Conservation (phyloP, 768 basidiomycete genomes). For the Rubroboletus pulcherrimus region DNA sequence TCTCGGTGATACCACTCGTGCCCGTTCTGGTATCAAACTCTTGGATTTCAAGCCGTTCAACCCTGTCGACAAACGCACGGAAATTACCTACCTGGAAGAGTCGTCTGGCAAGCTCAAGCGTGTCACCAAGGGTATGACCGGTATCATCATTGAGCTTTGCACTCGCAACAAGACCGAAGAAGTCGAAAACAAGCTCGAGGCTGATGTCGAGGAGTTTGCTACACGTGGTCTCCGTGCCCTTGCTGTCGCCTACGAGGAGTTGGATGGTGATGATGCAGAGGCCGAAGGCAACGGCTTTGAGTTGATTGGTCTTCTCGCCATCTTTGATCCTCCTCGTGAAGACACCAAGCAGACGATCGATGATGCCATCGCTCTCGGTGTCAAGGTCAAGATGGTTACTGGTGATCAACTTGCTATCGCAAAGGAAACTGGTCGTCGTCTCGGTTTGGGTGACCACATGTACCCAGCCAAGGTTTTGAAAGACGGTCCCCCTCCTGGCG, state of each 20-base stretch:
- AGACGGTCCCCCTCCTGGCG: conserved; percentile 86
- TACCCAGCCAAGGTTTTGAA: conserved; percentile 99
- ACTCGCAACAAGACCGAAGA: conserved; percentile 95
- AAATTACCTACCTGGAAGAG: conserved; percentile 96
- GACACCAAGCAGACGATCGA: conserved; percentile 99
- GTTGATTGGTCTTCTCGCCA: conserved; percentile 93
- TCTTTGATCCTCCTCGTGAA: conserved; percentile 96
- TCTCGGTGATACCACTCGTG: conserved; percentile 64
- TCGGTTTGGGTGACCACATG: conserved; percentile 99
- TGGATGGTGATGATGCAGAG: conserved; percentile 78
- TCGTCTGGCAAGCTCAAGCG: conserved; percentile 95
- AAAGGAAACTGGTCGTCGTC: conserved; percentile 97
- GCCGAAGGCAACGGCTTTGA: conserved; percentile 96
- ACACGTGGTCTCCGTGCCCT: conserved; percentile 93
- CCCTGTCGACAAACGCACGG: conserved; percentile 98
- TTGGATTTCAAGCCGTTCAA: conserved; percentile 99
- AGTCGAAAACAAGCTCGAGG: conserved; percentile 85
- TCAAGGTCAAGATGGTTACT: conserved; percentile 99
- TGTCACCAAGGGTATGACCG: conserved; percentile 99
- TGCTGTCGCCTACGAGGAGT: conserved; percentile 92
- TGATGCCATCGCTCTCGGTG: conserved; percentile 92
- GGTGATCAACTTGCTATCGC: conserved; percentile 99
- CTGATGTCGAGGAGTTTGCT: conserved; percentile 95
- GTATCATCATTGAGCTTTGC: conserved; percentile 97
- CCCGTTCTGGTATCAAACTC: conserved; percentile 91